A percentile compares a stretch with the other conserved stretches of the same genome.
phyloP scores from a whole-genome alignment of 345 rosid species.

The Geranium brycei region DNA sequence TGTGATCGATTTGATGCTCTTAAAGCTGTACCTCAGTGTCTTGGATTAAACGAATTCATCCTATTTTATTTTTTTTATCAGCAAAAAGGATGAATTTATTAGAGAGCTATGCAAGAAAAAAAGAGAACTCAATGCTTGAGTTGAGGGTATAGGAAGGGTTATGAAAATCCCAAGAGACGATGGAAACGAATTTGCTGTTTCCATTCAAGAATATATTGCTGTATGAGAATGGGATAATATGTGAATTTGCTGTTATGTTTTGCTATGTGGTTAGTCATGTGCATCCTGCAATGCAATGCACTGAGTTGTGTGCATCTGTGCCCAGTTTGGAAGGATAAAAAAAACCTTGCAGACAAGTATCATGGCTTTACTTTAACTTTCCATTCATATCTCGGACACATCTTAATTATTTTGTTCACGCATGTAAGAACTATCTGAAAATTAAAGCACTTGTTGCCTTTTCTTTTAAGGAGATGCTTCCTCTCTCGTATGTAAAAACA shows the following conservation, averaged over 20 bases:
- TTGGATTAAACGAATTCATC: not conserved
- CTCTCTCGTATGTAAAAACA: not conserved
- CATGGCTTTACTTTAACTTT: too few relatives aligned
- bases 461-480: too few relatives aligned
- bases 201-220: not conserved
- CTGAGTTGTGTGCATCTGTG: not conserved
- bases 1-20: not conserved
- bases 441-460: too few relatives aligned
- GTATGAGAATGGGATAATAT: not conserved
- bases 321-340: not conserved
- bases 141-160: too few relatives aligned
- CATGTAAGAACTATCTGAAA: not conserved
- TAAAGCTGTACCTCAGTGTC: not conserved
- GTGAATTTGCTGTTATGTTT: not conserved
- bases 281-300: not conserved
- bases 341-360: not conserved
- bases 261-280: not conserved
- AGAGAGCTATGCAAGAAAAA: too few relatives aligned
- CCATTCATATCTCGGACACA: not conserved
- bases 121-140: too few relatives aligned
- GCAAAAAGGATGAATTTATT: too few relatives aligned
- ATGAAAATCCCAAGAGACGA: too few relatives aligned
- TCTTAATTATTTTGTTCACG: not conserved
- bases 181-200: not conserved
- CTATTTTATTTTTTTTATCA: not conserved